These are phyloP conservation scores for Kodamaea jinghongensis DNA, from an alignment of 805 yeast species.

Conservation along the genomic window DNA sequence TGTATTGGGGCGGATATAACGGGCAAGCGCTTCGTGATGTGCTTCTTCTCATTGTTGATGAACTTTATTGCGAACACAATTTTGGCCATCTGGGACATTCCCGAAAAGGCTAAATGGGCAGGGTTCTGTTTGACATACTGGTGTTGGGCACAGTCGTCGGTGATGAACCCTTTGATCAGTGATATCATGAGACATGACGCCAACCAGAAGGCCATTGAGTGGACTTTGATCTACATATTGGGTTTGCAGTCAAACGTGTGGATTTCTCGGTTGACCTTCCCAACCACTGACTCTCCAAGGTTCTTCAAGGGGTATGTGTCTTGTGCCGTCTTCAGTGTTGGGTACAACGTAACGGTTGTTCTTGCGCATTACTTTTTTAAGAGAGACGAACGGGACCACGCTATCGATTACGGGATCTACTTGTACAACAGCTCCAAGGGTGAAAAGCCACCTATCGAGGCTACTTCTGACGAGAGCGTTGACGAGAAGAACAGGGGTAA, in stretches of 20 bases:
- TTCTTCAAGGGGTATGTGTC: slow-evolving; percentile 20
- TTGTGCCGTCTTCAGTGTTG: slow-evolving; percentile 40
- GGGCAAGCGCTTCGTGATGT: slow-evolving; percentile 19
- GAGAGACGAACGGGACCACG: slow-evolving; percentile 31
- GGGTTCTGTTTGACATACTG: slow-evolving; percentile 22
- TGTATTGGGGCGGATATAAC: slow-evolving; percentile 53
- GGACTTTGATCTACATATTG: slow-evolving; percentile 20
- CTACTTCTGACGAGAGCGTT: too few species aligned
- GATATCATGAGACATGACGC: slow-evolving; percentile 22
- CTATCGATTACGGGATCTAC: slow-evolving; percentile 18
- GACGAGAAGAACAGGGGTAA: too few species aligned
- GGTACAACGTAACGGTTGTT: slow-evolving; percentile 19
- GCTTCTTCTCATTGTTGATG: slow-evolving; percentile 18
- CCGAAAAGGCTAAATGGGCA: slow-evolving; percentile 22
- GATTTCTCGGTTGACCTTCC: slow-evolving; percentile 20
- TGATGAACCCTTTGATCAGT: slow-evolving; percentile 22
- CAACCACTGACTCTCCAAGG: slow-evolving; percentile 23
- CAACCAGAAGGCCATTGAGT: slow-evolving; percentile 20
- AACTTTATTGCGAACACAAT: slow-evolving; percentile 21
- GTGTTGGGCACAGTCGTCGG: slow-evolving; percentile 23
- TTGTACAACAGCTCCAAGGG: slow-evolving; percentile 16
- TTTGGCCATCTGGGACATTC: slow-evolving; percentile 24
- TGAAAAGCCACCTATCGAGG: not conserved
- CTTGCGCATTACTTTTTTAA: slow-evolving; percentile 43
- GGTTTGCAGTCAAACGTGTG: slow-evolving; percentile 22